Evolutionary conservation across 208 protist species (phyloP).

Genomic region (Crithidia mellificae): DNA sequence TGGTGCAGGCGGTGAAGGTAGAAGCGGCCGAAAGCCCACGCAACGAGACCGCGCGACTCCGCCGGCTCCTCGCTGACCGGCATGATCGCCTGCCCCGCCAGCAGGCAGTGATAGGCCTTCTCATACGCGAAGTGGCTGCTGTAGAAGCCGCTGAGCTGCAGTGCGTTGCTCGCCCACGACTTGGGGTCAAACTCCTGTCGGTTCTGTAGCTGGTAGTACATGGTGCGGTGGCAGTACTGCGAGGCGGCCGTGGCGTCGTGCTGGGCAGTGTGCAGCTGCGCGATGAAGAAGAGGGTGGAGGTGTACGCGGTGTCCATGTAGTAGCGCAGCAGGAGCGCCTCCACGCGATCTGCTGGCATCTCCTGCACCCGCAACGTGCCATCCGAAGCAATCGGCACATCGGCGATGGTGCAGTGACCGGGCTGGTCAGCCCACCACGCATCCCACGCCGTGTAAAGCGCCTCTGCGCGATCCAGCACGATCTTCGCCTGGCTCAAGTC

Average conservation of each 20-base stretch:
- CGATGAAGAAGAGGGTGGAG: conserved; percentile 85
- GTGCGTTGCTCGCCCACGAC: conserved; percentile 84
- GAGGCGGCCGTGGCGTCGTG: conserved; percentile 53
- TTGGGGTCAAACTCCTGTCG: conserved; percentile 76
- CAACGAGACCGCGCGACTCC: conserved; percentile 62
- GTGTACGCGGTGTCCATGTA: conserved; percentile 82
- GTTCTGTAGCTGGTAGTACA: conserved; percentile 81
- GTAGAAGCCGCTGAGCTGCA: conserved; percentile 87
- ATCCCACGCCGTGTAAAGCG: conserved; percentile 63
- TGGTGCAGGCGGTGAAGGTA: conserved; percentile 72
- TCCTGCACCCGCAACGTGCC: conserved; percentile 43
- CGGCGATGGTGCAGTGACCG: conserved; percentile 35
- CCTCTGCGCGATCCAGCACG: conserved; percentile 65
- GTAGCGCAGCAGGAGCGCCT: conserved; percentile 40
- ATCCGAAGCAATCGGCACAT: conserved; percentile 49
- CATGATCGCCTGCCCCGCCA: conserved; percentile 81
- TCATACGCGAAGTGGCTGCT: conserved; percentile 65
- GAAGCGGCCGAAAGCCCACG: conserved; percentile 77
- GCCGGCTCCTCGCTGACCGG: conserved; percentile 48
- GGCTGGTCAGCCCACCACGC: conserved; percentile 41
- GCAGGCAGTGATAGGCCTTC: conserved; percentile 81
- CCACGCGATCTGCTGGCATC: conserved; percentile 8
- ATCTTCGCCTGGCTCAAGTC: conserved; percentile 43
- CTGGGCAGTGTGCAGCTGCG: conserved; percentile 71
- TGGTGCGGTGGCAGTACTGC: conserved; percentile 84